phyloP scores from a whole-genome alignment of 192 early-diverging fungal species.

The Backusella tarrabulga region DNA sequence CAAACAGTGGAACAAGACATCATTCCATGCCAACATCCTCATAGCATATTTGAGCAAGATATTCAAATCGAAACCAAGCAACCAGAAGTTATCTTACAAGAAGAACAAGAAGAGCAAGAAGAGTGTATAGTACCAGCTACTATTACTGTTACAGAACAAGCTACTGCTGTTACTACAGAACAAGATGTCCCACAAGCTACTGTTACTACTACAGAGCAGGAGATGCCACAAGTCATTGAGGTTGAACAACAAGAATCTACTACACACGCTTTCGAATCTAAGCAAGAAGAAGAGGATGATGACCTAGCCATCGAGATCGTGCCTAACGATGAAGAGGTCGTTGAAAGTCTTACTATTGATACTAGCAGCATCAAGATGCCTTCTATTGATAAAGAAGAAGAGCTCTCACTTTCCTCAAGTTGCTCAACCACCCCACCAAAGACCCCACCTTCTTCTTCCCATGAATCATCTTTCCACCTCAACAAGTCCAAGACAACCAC shows the following conservation, averaged over 20 bases:
- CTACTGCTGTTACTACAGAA: background rate
- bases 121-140: background rate
- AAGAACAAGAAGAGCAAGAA: background rate
- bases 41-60: background rate
- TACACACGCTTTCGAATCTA: background rate
- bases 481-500: slow-evolving; percentile 2
- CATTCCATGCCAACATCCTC: background rate
- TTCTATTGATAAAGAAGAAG: background rate
- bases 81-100: background rate
- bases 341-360: background rate
- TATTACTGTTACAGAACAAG: background rate
- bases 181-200: background rate
- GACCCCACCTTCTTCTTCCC: background rate
- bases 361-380: background rate
- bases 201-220: background rate
- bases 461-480: background rate
- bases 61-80: background rate
- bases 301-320: background rate
- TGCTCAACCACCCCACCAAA: background rate
- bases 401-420: background rate
- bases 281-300: background rate
- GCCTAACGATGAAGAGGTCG: background rate
- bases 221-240: background rate
- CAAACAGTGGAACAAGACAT: background rate
- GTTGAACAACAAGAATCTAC: background rate